These are phyloP conservation scores for Colletotrichum magnum DNA, from an alignment of 2,329 filamentous ascomycete species.

Conservation along the genomic window DNA sequence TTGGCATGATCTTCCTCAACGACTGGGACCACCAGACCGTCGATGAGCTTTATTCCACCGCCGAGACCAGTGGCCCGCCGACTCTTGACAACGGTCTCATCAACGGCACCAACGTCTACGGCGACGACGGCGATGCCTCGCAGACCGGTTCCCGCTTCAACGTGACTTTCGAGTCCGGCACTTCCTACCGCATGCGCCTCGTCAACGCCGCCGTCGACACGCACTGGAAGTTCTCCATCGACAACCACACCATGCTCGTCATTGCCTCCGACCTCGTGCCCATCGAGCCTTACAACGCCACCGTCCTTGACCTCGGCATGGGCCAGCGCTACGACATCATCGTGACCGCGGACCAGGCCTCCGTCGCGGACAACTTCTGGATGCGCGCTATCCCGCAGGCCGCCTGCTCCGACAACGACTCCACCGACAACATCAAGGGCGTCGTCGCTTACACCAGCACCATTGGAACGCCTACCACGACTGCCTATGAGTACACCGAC, in stretches of 20 bases:
- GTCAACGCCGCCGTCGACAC: conserved; percentile 62
- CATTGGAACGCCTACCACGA: conserved; percentile 34
- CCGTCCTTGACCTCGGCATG: conserved; percentile 64
- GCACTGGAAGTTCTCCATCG: conserved; percentile 65
- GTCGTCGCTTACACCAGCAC: conserved; percentile 60
- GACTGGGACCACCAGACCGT: conserved; percentile 69
- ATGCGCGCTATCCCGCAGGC: conserved; percentile 60
- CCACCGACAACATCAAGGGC: conserved; percentile 60
- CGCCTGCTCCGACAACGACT: conserved; percentile 57
- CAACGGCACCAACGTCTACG: conserved; percentile 58
- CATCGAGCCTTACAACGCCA: conserved; percentile 67
- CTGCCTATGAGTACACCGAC: conserved; percentile 38
- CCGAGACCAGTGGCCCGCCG: conserved; percentile 50
- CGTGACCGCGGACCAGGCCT: conserved; percentile 55
- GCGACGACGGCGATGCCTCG: conserved; percentile 44
- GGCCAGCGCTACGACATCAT: conserved; percentile 65
- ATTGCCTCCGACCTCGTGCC: conserved; percentile 72
- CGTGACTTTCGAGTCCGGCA: conserved; percentile 56
- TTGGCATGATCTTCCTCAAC: conserved; percentile 70
- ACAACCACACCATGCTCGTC: conserved; percentile 70
- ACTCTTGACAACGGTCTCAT: conserved; percentile 61
- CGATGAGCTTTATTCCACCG: conserved; percentile 52
- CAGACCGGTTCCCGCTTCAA: conserved; percentile 51
- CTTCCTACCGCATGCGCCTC: conserved; percentile 62
- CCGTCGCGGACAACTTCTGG: conserved; percentile 59